Base-by-base conservation (phyloP, 2,329 filamentous ascomycete genomes). In the Aspergillus calidoustus region DNA sequence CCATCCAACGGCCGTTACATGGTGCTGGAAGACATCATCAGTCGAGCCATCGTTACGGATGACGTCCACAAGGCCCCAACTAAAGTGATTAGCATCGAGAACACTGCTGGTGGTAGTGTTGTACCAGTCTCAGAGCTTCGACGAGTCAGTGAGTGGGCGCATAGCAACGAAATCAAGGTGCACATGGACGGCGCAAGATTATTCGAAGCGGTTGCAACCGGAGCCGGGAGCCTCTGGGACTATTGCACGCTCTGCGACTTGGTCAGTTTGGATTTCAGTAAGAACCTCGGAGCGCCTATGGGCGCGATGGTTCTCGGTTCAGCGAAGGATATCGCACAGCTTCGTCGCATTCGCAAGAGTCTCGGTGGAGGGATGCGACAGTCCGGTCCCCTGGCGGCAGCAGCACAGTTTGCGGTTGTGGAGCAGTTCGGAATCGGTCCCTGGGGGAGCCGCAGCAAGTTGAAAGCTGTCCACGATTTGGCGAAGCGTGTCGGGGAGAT, bases 291-390 rank as follows among this genome's bases (percentile, higher is more conserved):
- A 4, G 90, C 91, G 0, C 91, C 91, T 0, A 86, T 92, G 38
- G 91, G 91, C 1, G 87, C 85, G 67, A 85, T 93, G 38, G 75
- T 93, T 3, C 85, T 91, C 0, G 86, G 86, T 25, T 68, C 61
- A 7, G 76, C 79, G 60, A 71, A 72, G 0, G 82, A 86, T 65
- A 81, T 90, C 66, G 84, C 85, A 69, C 84, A 86, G 38, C 85
- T 86, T 6, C 78, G 88, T 30, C 90, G 89, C 86, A 80, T 91
- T 5, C 81, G 91, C 51, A 93, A 94, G 80, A 83, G 84, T 31
- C 85, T 93, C 59, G 91, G 91, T n/a, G 91, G 91, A 23, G 91
- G 89, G 0, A 80, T 92, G 63, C 80, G 91, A 22, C 90, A 93
- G 75, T 81, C 89, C 0, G 91, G 91, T 57, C 85, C 93, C 1